These are phyloP conservation scores for Begonia fuchsioides DNA, from an alignment of 306 rosid species.

Conservation along the genomic window DNA sequence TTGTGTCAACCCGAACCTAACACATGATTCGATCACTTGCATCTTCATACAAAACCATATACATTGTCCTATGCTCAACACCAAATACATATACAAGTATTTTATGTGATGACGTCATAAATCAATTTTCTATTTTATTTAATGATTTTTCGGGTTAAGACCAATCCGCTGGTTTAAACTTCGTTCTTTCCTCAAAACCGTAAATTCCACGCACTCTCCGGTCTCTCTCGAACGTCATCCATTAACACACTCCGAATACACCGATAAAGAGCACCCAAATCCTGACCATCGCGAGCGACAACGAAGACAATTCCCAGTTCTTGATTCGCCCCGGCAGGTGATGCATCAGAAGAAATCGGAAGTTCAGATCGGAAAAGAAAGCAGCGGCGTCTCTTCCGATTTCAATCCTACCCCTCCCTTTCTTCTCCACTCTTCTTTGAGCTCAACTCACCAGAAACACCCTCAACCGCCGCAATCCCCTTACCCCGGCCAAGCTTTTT, in stretches of 20 bases:
- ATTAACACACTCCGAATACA: background rate
- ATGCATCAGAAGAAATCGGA: conserved; percentile 98
- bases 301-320: background rate
- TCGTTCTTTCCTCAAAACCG: background rate
- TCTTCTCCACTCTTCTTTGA: conserved; percentile 16
- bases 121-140: no score
- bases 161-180: background rate
- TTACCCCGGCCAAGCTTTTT: conserved; percentile 13
- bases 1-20: no score
- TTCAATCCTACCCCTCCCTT: conserved; percentile 61
- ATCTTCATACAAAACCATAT: no score
- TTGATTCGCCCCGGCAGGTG: conserved; percentile 22
- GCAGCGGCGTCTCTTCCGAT: conserved; percentile 95
- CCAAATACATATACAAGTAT: no score
- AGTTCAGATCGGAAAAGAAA: conserved; percentile 93
- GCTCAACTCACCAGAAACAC: conserved; percentile 25
- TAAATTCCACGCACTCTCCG: background rate
- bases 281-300: background rate
- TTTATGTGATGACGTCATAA: background rate
- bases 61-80: no score
- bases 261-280: background rate
- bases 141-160: no score
- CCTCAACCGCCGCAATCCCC: conserved; percentile 19
- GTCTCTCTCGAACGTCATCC: conserved; percentile 1
- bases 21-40: no score